Percentiles rank a stretch among this genome's conserved stretches.
Evolutionary conservation across 108 stramenopile species (phyloP).

Genomic region (Seminavis robusta): DNA sequence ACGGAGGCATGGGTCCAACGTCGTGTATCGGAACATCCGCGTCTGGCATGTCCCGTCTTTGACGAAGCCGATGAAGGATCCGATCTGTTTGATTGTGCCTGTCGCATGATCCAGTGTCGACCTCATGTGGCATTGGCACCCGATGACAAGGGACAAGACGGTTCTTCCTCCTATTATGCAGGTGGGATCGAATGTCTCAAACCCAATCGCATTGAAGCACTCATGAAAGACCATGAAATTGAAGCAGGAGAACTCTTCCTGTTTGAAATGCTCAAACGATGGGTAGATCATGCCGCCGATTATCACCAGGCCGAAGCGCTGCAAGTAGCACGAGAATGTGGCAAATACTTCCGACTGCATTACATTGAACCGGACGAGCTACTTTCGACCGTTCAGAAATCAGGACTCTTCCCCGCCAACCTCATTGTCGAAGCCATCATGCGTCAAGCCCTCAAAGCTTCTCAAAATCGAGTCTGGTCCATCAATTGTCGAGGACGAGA

Average conservation of each 20-base stretch:
- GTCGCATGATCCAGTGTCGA: slow-evolving; percentile 29
- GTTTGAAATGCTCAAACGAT: slow-evolving; percentile 53
- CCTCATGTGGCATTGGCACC: slow-evolving; percentile 40
- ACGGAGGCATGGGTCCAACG: slow-evolving; percentile 33
- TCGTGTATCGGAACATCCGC: slow-evolving; percentile 37
- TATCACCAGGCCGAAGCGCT: slow-evolving; percentile 9
- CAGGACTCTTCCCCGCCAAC: slow-evolving; percentile 38
- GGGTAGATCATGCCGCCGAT: slow-evolving; percentile 17
- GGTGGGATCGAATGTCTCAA: slow-evolving; percentile 59
- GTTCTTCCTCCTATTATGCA: slow-evolving; percentile 17
- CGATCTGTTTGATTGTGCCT: slow-evolving; percentile 13
- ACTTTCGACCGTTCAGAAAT: slow-evolving; percentile 28
- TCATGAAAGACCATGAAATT: slow-evolving; percentile 45
- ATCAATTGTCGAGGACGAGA: slow-evolving; percentile 18
- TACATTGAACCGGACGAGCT: slow-evolving; percentile 48
- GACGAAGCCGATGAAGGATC: slow-evolving; percentile 43
- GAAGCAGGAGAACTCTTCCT: slow-evolving; percentile 61
- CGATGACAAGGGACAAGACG: slow-evolving; percentile 34
- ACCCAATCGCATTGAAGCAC: slow-evolving; percentile 23
- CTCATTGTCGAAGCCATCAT: slow-evolving; percentile 36
- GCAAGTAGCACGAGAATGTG: slow-evolving; percentile 21
- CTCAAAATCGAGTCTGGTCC: slow-evolving; percentile 33
- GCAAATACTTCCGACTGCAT: slow-evolving; percentile 37
- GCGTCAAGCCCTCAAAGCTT: slow-evolving; percentile 30
- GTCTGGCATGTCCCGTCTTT: slow-evolving; percentile 61